Evolutionary conservation across 202 grass and related monocot genomes (phyloP), one percentile per base, ranked within the genome.

Genomic region (Schoenoplectus tabernaemontani): DNA sequence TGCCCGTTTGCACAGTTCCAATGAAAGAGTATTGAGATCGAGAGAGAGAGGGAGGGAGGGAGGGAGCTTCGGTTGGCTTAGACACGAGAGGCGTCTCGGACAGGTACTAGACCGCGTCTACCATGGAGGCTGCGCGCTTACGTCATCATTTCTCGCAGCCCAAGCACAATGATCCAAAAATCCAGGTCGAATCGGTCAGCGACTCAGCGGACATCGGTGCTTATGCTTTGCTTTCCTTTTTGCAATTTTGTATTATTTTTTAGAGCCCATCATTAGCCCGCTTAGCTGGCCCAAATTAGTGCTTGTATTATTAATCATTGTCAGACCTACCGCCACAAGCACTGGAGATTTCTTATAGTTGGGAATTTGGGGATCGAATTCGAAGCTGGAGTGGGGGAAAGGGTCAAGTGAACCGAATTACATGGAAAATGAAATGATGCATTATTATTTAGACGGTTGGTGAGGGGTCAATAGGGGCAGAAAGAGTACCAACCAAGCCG

Each of bases 401-500:
- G 69, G 28, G 69, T 53, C 0, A 53, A 73, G 69, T 73, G 69
- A 73, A 73, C 44, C 69, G 32, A 33, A 73, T 24, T 67, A 23
- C n/a, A 70, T 16, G 13, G 12, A 17, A 66, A 34, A 66, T 20
- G 68, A 51, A 73, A 50, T 50, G 43, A 51, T 51, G 44, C 46
- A 74, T 34, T 44, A 66, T 66, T 66, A 51, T 32, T 32, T 34
- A 48, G 44, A 15, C 48, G 70, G 59, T 48, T 63, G 57, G 38
- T 81, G 78, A 57, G 22, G 26, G 42, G 78, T 81, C 63, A 37
- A 53, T 67, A 6, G 24, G 10, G 24, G 17, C 15, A 66, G 11
- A 47, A 80, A 62, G 32, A 66, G 26, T 66, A 81, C 59, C 59
- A 44, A 81, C 41, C 59, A 65, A 60, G 78, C 13, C 39, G 78